These are phyloP conservation scores for Quercus lobata DNA, from an alignment of 331 rosid genomes.

Conservation along the genomic window DNA sequence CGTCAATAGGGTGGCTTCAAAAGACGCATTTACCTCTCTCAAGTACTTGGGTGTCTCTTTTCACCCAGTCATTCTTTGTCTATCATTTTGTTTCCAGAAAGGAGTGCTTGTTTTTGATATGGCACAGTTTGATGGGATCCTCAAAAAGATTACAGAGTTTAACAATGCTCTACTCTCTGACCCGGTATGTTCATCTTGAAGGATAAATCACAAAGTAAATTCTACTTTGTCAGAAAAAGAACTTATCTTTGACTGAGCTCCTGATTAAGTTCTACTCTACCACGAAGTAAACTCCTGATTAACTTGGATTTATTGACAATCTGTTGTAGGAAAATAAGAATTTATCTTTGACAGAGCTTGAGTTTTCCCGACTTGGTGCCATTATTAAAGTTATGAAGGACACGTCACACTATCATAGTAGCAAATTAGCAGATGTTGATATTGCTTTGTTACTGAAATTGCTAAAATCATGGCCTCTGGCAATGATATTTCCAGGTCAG, in stretches of 20 bases:
- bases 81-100: conserved; percentile 60
- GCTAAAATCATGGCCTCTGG: conserved; percentile 70
- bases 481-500: conserved; percentile 85
- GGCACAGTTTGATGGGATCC: conserved; percentile 94
- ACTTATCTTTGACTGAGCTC: background rate
- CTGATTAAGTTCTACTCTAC: background rate
- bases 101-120: conserved; percentile 87
- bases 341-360: conserved; percentile 56
- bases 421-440: conserved; percentile 79
- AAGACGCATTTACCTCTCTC: too few species aligned
- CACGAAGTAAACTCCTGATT: background rate
- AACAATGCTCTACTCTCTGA: conserved; percentile 55
- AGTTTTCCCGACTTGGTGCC: conserved; percentile 63
- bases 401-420: conserved; percentile 88
- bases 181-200: conserved; percentile 42
- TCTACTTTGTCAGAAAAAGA: background rate
- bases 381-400: conserved; percentile 76
- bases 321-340: conserved; percentile 59
- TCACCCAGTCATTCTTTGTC: background rate
- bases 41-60: too few species aligned
- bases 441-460: conserved; percentile 56
- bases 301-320: conserved; percentile 19
- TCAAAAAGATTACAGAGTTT: conserved; percentile 84
- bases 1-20: background rate
- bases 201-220: background rate